phyloP scores from a whole-genome alignment of 257 asterid genomes.

The Solanum dulcamara region DNA sequence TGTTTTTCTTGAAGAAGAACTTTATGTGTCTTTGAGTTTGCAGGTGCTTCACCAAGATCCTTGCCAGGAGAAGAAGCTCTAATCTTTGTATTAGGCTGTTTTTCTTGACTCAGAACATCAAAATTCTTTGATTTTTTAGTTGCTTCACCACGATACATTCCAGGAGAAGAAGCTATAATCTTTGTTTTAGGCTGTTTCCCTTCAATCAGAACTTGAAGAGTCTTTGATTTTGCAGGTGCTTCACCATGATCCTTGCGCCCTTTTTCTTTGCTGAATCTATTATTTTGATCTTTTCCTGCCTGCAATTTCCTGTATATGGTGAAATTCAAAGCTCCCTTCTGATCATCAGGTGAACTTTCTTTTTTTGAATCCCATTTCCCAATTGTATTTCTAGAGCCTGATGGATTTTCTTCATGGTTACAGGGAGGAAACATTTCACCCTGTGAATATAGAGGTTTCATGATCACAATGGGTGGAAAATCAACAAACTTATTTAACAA shows the following conservation, averaged over 20 bases:
- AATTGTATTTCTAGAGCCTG: background rate
- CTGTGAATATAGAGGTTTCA: background rate
- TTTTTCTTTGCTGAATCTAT: background rate
- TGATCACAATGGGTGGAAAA: slow-evolving; percentile 24
- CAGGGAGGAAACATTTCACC: background rate
- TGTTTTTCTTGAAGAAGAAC: background rate
- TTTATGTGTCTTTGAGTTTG: background rate
- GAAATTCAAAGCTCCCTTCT: background rate
- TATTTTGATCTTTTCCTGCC: background rate
- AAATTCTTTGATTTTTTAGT: background rate
- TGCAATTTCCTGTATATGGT: background rate
- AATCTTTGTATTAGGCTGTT: background rate
- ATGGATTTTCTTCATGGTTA: background rate
- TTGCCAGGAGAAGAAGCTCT: background rate
- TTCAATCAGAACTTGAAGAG: background rate
- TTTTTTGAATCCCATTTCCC: background rate
- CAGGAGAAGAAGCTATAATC: background rate
- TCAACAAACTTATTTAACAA: slow-evolving; percentile 11
- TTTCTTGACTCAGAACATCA: background rate
- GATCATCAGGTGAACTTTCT: background rate
- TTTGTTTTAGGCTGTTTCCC: background rate
- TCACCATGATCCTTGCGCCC: background rate
- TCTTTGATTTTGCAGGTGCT: background rate
- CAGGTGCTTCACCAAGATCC: background rate
- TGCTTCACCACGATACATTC: background rate